Percentiles rank a stretch among this genome's conserved stretches.
Conservation (phyloP, 2,329 filamentous ascomycete genomes). For the Monosporascus sp. region DNA sequence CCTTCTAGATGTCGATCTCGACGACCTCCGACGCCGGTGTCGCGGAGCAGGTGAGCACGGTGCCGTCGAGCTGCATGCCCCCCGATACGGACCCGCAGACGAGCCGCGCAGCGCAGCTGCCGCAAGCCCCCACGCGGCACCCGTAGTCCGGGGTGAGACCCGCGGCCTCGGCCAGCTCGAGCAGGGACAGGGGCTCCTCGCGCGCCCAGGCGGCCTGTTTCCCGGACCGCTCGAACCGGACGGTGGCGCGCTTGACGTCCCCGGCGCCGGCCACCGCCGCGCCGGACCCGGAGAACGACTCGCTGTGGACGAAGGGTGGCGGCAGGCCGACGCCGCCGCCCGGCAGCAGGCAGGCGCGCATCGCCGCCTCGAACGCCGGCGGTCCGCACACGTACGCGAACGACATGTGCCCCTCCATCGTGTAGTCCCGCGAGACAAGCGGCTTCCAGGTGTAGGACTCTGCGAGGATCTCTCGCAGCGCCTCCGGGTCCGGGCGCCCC, state of each 20-base stretch:
- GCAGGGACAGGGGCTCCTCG: conserved; percentile 11
- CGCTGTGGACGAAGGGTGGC: conserved; percentile 12
- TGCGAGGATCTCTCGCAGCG: conserved; percentile 8
- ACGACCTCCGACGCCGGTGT: conserved; percentile 13
- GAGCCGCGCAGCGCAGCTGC: conserved; percentile 16
- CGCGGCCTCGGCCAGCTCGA: conserved; percentile 18
- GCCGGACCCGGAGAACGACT: conserved; percentile 9
- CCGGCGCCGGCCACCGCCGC: conserved; percentile 1
- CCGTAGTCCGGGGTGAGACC: conserved; percentile 19
- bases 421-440: conserved; percentile 7
- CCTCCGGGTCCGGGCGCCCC: conserved; percentile 11
- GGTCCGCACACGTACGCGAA: conserved; percentile 14
- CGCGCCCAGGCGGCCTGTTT: conserved; percentile 11
- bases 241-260: conserved; percentile 10
- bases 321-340: conserved; percentile 1
- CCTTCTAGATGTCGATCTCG: conserved; percentile 1
- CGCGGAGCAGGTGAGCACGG: conserved; percentile 16
- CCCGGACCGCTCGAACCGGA: conserved; percentile 14
- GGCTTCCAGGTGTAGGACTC: conserved; percentile 11
- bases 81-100: conserved; percentile 15
- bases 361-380: conserved; percentile 9
- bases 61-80: conserved; percentile 15
- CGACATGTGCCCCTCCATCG: conserved; percentile 10
- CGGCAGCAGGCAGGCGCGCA: conserved; percentile 5
- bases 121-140: conserved; percentile 16